Conservation (phyloP, 129 eudicot species). For the Solidago caesia region DNA sequence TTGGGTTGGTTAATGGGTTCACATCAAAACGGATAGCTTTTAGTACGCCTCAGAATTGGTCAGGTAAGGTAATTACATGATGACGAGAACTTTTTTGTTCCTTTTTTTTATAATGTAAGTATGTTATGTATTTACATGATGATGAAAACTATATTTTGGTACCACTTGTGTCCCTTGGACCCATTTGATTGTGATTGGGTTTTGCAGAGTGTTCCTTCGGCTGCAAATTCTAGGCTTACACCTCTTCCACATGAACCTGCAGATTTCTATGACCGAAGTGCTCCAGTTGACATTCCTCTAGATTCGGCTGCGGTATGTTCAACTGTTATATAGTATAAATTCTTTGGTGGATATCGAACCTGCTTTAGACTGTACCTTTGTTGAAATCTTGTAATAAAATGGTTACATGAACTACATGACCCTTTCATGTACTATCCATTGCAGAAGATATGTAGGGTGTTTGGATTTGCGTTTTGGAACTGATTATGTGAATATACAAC, state of each 20-base stretch:
- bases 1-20: not conserved
- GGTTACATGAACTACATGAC: not conserved
- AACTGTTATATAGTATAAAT: not conserved
- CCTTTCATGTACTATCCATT: no score
- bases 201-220: constrained; percentile 50
- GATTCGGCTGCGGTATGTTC: constrained; percentile 49
- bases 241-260: constrained; percentile 92
- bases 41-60: not conserved
- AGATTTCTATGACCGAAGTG: constrained; percentile 55
- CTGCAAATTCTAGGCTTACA: constrained; percentile 64
- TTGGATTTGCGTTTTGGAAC: no score
- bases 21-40: not conserved
- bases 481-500: no score
- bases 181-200: not conserved
- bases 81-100: not conserved
- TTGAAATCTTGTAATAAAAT: not conserved
- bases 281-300: constrained; percentile 77
- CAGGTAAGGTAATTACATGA: not conserved
- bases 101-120: not conserved
- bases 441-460: no score
- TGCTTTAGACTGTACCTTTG: not conserved
- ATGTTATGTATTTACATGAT: not conserved
- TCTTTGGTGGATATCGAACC: constrained; percentile 9
- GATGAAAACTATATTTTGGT: not conserved
- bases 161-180: not conserved